phyloP scores from a whole-genome alignment of 2,329 filamentous ascomycete genomes.

The Paraphoma chrysanthemicola region DNA sequence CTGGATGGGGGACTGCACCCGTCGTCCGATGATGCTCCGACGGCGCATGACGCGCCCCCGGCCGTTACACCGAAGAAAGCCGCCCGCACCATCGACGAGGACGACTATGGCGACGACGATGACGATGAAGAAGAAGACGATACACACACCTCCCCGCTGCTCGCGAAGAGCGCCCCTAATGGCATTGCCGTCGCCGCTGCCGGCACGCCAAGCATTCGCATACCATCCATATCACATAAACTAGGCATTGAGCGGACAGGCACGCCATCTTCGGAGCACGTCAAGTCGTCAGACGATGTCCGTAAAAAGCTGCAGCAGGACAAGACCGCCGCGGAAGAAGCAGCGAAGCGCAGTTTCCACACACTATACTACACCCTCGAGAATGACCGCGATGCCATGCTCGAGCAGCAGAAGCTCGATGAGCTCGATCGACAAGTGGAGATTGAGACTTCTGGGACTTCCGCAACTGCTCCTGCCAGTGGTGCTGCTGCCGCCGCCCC shows the following conservation, averaged over 20 bases:
- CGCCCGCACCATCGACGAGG: slow-evolving; percentile 80
- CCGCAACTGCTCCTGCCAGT: slow-evolving; percentile 57
- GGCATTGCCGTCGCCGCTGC: slow-evolving; percentile 61
- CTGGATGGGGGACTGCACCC: slow-evolving; percentile 28
- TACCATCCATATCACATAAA: slow-evolving; percentile 72
- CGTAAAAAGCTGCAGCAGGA: slow-evolving; percentile 93
- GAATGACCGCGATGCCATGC: slow-evolving; percentile 93
- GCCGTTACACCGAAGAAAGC: slow-evolving; percentile 71
- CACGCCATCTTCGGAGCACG: slow-evolving; percentile 61
- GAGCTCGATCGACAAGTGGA: slow-evolving; percentile 96
- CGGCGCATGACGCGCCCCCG: slow-evolving; percentile 53
- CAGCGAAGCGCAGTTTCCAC: slow-evolving; percentile 88
- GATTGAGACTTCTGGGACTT: slow-evolving; percentile 81
- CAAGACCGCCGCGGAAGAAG: slow-evolving; percentile 87
- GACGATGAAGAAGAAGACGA: slow-evolving; percentile 58
- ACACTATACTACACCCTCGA: slow-evolving; percentile 95
- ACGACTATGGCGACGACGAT: slow-evolving; percentile 84
- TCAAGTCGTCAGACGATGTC: slow-evolving; percentile 82
- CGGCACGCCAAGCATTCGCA: slow-evolving; percentile 69
- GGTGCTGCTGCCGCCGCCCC: slow-evolving; percentile 58
- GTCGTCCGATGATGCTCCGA: slow-evolving; percentile 37
- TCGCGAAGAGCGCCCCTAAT: slow-evolving; percentile 61
- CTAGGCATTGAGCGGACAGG: slow-evolving; percentile 65
- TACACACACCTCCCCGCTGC: slow-evolving; percentile 56
- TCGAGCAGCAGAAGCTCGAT: slow-evolving; percentile 95